Evolutionary conservation across 768 basidiomycete species (phyloP).

Genomic region (Leccinum ochraceum): DNA sequence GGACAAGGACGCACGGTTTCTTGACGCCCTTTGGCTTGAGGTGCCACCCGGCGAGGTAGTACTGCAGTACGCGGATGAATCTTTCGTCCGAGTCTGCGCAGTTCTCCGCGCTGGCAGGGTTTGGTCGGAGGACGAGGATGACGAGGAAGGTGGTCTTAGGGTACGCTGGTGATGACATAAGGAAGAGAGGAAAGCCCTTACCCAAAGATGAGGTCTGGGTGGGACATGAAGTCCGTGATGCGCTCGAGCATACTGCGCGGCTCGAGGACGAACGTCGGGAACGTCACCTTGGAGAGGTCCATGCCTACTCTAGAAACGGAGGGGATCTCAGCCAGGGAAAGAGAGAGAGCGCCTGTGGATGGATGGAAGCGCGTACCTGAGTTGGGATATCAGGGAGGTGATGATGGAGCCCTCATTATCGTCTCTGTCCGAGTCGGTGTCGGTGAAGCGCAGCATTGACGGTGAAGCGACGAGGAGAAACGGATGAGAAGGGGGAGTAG

Average conservation of each 20-base stretch:
- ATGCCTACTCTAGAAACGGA: slow-evolving; percentile 74
- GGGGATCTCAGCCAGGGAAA: slow-evolving; percentile 12
- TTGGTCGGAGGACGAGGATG: slow-evolving; percentile 5
- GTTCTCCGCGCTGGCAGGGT: slow-evolving; percentile 66
- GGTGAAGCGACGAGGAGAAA: slow-evolving; percentile 8
- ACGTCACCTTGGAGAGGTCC: slow-evolving; percentile 94
- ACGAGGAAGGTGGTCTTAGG: slow-evolving; percentile 22
- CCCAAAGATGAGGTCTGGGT: slow-evolving; percentile 97
- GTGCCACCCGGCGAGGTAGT: slow-evolving; percentile 99
- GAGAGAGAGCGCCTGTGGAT: background rate
- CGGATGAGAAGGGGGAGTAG: slow-evolving; percentile 32
- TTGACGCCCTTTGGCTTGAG: slow-evolving; percentile 99
- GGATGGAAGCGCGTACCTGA: slow-evolving; percentile 53
- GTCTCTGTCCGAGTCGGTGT: slow-evolving; percentile 59
- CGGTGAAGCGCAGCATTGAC: slow-evolving; percentile 31
- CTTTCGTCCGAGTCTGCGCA: slow-evolving; percentile 84
- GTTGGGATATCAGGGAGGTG: slow-evolving; percentile 82
- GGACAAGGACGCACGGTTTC: slow-evolving; percentile 75
- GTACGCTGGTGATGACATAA: slow-evolving; percentile 18
- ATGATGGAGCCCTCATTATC: slow-evolving; percentile 94
- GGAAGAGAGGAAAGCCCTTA: slow-evolving; percentile 39
- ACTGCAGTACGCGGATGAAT: slow-evolving; percentile 87
- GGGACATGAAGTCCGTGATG: slow-evolving; percentile 99
- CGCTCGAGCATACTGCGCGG: slow-evolving; percentile 97
- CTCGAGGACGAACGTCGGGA: slow-evolving; percentile 94